Evolutionary conservation across 768 basidiomycete species (phyloP).

Genomic region (Lepiota venenata): DNA sequence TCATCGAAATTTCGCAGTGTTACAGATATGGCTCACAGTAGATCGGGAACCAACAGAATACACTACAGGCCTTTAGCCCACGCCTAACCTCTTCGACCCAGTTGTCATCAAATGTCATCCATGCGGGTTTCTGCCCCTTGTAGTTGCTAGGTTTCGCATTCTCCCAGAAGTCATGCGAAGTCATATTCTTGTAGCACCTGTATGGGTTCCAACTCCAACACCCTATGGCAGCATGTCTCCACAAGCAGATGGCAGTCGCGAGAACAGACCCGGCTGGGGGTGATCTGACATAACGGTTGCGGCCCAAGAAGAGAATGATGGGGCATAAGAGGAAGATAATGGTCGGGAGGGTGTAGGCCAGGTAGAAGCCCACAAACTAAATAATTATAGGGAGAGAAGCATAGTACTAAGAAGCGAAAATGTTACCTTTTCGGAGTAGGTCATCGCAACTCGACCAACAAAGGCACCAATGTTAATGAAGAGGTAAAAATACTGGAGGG

Average conservation of each 20-base stretch:
- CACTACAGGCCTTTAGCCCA: conserved; percentile 68
- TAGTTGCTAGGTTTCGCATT: conserved; percentile 60
- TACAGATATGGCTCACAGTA: conserved; percentile 46
- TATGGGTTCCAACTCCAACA: conserved; percentile 57
- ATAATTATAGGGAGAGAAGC: neutral
- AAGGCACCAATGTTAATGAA: conserved; percentile 75
- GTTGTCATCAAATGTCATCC: conserved; percentile 77
- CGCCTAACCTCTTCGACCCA: conserved; percentile 79
- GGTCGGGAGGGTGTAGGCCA: conserved; percentile 67
- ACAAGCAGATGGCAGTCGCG: conserved; percentile 43
- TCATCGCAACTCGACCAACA: conserved; percentile 65
- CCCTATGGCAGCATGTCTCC: conserved; percentile 41
- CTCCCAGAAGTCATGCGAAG: conserved; percentile 71
- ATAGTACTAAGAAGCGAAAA: neutral
- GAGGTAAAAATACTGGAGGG: conserved; percentile 58
- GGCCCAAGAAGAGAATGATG: conserved; percentile 51
- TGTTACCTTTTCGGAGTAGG: conserved; percentile 57
- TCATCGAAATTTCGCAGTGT: neutral
- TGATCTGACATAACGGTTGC: conserved; percentile 49
- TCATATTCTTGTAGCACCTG: conserved; percentile 43
- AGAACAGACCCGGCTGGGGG: conserved; percentile 69
- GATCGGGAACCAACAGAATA: conserved; percentile 62
- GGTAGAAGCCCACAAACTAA: conserved; percentile 63
- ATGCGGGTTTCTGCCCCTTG: conserved; percentile 41
- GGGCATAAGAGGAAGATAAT: conserved; percentile 59